phyloP scores from a whole-genome alignment of 257 asterid genomes.

The Osmanthus fragrans region DNA sequence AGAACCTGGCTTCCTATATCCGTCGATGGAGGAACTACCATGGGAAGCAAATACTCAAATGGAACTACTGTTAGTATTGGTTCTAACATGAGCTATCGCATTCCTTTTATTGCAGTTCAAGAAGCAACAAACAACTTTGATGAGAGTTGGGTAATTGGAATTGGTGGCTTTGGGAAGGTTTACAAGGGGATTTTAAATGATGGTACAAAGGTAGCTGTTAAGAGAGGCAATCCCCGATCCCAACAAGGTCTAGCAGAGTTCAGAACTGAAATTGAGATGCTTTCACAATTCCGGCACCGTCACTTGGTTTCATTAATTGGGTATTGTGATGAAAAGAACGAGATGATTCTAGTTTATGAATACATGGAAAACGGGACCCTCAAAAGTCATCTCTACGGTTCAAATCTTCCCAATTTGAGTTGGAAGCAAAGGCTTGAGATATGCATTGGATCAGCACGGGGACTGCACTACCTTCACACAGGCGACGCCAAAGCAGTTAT shows the following conservation, averaged over 20 bases:
- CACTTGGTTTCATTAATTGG: constrained; percentile 83
- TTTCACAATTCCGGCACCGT: constrained; percentile 79
- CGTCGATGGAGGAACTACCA: constrained; percentile 53
- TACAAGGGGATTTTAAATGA: constrained; percentile 65
- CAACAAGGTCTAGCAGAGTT: constrained; percentile 77
- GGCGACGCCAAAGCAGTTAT: constrained; percentile 71
- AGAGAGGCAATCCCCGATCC: constrained; percentile 80
- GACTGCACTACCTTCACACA: constrained; percentile 82
- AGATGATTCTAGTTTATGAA: constrained; percentile 77
- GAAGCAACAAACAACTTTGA: constrained; percentile 77
- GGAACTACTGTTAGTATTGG: constrained; percentile 74
- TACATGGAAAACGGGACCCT: constrained; percentile 86
- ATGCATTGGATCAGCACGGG: constrained; percentile 84
- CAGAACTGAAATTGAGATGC: constrained; percentile 86
- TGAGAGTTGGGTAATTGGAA: constrained; percentile 70
- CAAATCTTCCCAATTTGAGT: constrained; percentile 47
- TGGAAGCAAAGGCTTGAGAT: constrained; percentile 86
- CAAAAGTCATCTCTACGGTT: constrained; percentile 72
- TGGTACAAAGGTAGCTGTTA: constrained; percentile 74
- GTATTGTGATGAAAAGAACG: constrained; percentile 74
- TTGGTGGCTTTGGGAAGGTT: constrained; percentile 90
- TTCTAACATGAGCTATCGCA: constrained; percentile 67
- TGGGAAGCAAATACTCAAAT: constrained; percentile 78
- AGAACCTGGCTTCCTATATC: constrained; percentile 81
- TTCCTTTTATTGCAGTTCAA: constrained; percentile 66